Base-by-base conservation (phyloP, 1,139 yeast genomes). In the Diutina scorzettiae region DNA sequence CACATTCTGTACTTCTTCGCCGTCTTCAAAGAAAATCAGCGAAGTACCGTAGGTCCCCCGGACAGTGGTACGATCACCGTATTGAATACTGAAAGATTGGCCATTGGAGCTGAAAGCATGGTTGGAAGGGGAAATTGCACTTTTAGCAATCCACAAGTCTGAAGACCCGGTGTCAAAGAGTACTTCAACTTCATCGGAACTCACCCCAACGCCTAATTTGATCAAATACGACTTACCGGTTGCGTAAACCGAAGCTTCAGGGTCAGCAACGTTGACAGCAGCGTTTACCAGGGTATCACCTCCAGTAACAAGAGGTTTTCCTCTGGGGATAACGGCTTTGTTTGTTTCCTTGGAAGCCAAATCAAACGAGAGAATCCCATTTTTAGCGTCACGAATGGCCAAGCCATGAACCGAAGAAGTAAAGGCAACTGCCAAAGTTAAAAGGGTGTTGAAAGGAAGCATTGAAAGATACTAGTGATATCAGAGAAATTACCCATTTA, bases 141-240 rank as follows among this genome's bases (percentile, higher is more conserved):
- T 5, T 11, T 20, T 11, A 29, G 19, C 37, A 9, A 46, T 42
- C 50, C 50, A 47, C 8, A 47, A 39, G 28, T 47, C 49, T 5
- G 47, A 40, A n/a, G 50, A 47, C 4, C 50, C 50, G 17, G 50
- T 47, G 42, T 47, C 50, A 20, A 31, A 27, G 45, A 76, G 58
- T 3, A 78, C 77, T 5, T 62, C 62, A 24, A 80, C 68, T 7
- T 63, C 55, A 49, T 76, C 78, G 0, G 63, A 54, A 6, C 76
- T 68, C 1, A 82, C 69, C 3, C 91, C 89, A 73, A 30, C 6
- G 6, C 25, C 37, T 9, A 32, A 19, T 14, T 6, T 19, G 24
- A 32, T 32, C 12, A 18, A 9, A 21, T 32, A 32, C 37, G 24
- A 19, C 5, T 4, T n/a, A 6, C 17, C 17, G n/a, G 16, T 14